Evolutionary conservation across 176 grass and related monocot genomes (phyloP), one percentile per base, ranked within the genome.

Genomic region (Otatea glauca): DNA sequence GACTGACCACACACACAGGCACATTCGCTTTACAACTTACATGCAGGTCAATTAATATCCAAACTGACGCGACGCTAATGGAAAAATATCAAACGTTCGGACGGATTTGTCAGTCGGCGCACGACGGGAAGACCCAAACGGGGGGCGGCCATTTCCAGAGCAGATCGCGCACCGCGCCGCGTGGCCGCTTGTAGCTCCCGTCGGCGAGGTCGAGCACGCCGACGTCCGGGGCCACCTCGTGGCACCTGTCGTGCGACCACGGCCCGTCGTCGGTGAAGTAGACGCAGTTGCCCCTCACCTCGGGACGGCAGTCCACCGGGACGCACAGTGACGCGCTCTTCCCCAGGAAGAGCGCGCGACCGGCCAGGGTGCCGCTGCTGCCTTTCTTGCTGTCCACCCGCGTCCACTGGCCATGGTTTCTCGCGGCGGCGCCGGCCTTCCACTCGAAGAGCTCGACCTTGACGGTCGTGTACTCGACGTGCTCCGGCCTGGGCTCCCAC

Each of bases 201-300:
- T 86, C 83, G 43, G 65, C 47, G 45, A 93, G 72, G 70, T 90
- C 83, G 12, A 93, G 77, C 78, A 93, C 56, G 2, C 92, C 92
- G 2, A 93, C 88, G 65, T 93, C 92, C 9, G 83, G 92, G 10
- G 58, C 68, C 88, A 93, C 88, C 55, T 86, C 78, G 68, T 43
- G 88, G 86, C 92, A 90, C 86, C 86, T 74, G 16, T 93, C 82
- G 35, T 83, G 61, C 78, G 86, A 88, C 83, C 88, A 90, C 29
- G 82, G 80, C 38, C 68, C 79, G 56, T 94, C 89, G 65, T 89
- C 92, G 13, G 92, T 91, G 66, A 94, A 88, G 72, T 94, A 94
- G 50, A 94, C 45, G 71, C 86, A 87, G 74, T 65, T 73, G 5
- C 58, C 86, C 72, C 7, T 73, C 70, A 81, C 34, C 42, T 67